These are phyloP conservation scores for Penicillium sp. DNA, from an alignment of 2,329 filamentous ascomycete species.

Conservation along the genomic window DNA sequence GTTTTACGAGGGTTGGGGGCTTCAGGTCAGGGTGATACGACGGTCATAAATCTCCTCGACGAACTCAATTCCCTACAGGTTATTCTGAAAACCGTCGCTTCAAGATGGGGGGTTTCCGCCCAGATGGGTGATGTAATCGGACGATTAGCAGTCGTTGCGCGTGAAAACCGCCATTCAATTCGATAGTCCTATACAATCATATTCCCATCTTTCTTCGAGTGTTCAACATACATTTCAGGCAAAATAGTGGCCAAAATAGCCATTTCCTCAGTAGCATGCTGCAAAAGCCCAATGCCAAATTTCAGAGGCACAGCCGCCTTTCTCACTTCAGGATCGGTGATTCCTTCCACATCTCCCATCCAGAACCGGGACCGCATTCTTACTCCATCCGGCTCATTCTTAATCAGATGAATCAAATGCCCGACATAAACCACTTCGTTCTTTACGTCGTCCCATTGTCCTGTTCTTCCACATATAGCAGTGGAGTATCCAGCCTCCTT, in stretches of 20 bases:
- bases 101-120: conserved; percentile 13
- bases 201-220: background rate
- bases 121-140: conserved; percentile 12
- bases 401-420: conserved; percentile 6
- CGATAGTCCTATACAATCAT: too few relatives aligned
- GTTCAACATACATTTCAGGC: background rate
- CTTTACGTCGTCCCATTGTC: background rate
- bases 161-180: background rate
- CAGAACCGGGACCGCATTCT: conserved; percentile 5
- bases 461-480: conserved; percentile 1
- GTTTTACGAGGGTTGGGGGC: background rate
- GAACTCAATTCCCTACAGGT: conserved; percentile 18
- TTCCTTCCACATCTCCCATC: conserved; percentile 4
- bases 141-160: conserved; percentile 1
- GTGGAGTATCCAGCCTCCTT: background rate
- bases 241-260: conserved; percentile 4
- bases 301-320: background rate
- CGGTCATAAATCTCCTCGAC: conserved; percentile 6
- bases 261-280: conserved; percentile 7
- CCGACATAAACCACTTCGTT: background rate
- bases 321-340: background rate
- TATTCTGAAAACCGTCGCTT: conserved; percentile 12
- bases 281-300: background rate
- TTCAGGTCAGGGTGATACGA: background rate
- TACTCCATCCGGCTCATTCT: conserved; percentile 2